phyloP scores from a whole-genome alignment of 2,329 filamentous ascomycete genomes.

The Sclerotinia nivalis region DNA sequence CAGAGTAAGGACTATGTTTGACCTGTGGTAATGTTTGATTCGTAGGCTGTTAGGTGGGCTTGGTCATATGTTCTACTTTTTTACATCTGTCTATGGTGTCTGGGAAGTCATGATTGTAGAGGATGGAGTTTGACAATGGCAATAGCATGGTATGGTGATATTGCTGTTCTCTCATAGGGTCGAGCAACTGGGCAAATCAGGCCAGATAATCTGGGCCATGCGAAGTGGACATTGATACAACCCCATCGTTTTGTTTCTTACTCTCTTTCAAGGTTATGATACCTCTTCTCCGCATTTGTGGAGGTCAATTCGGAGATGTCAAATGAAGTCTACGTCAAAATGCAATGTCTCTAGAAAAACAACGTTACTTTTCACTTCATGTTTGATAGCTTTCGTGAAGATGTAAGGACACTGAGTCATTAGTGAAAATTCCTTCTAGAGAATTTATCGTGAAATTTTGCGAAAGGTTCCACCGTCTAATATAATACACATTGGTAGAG shows the following conservation, averaged over 20 bases:
- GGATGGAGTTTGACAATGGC: not conserved
- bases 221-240: not conserved
- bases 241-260: not conserved
- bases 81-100: not conserved
- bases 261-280: not conserved
- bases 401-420: too few species aligned
- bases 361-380: not conserved
- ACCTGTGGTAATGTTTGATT: not conserved
- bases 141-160: not conserved
- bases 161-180: not conserved
- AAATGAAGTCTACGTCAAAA: not conserved
- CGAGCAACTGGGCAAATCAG: not conserved
- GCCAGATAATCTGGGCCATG: not conserved
- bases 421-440: too few species aligned
- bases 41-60: not conserved
- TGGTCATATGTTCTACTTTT: not conserved
- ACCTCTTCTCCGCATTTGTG: not conserved
- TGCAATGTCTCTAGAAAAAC: not conserved
- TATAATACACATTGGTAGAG: too few species aligned
- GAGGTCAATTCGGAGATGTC: not conserved
- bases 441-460: too few species aligned
- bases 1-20: slow-evolving; percentile 36
- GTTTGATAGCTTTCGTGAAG: not conserved
- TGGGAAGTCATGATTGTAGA: not conserved
- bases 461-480: too few species aligned